Percentiles rank a stretch among this genome's conserved stretches.
Conservation (phyloP, 257 asterid genomes). For the Solanum gandarillasii region DNA sequence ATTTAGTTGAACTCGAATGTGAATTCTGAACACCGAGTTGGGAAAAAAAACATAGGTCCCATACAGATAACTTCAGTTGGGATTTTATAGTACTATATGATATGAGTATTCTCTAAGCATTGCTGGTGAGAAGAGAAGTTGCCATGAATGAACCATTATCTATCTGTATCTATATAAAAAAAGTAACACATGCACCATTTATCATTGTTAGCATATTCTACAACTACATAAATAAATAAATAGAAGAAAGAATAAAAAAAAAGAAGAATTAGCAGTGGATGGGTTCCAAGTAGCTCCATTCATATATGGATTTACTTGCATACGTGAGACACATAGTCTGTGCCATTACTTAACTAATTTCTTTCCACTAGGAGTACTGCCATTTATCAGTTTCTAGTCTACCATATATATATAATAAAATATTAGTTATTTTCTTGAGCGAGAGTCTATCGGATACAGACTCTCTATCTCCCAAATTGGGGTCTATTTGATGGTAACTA, state of each 20-base stretch:
- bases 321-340: not conserved
- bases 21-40: not conserved
- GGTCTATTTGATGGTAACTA: not conserved
- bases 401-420: not conserved
- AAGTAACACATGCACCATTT: slow-evolving; percentile 15
- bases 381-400: not conserved
- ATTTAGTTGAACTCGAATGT: not conserved
- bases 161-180: slow-evolving; percentile 4
- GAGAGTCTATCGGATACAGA: no score
- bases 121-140: slow-evolving; percentile 12
- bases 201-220: not conserved
- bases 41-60: not conserved
- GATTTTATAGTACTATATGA: not conserved
- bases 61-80: not conserved
- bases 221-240: not conserved
- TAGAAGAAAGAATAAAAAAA: not conserved
- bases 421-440: not conserved
- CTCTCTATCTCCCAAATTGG: not conserved
- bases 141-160: slow-evolving; percentile 19
- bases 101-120: slow-evolving; percentile 37
- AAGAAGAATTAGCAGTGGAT: not conserved
- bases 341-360: no score
- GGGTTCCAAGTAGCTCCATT: not conserved
- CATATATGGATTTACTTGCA: not conserved
- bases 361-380: not conserved